Evolutionary conservation across 2,329 filamentous ascomycete genomes (phyloP).

Genomic region (Parastagonospora avenae): DNA sequence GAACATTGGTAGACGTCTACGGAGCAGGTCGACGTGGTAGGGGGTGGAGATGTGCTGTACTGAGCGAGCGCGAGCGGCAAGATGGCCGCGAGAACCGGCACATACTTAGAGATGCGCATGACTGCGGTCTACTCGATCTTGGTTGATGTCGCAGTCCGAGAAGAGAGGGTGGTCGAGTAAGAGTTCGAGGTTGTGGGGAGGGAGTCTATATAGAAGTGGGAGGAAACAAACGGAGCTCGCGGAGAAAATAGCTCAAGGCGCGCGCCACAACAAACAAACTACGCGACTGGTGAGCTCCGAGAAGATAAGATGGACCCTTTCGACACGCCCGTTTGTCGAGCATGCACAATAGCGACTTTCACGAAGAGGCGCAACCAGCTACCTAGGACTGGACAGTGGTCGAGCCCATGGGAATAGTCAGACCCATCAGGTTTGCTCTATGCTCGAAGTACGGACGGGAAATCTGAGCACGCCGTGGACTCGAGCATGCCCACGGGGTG

Average conservation of each 20-base stretch:
- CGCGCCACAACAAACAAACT: not conserved
- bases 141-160: not conserved
- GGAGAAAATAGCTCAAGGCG: not conserved
- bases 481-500: no score
- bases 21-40: not conserved
- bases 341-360: no score
- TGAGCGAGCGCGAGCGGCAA: not conserved
- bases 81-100: conserved; percentile 1
- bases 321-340: no score
- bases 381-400: no score
- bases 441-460: no score
- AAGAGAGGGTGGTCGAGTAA: not conserved
- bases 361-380: no score
- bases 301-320: not conserved
- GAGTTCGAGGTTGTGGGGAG: not conserved
- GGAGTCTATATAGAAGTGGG: not conserved
- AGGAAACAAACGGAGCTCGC: not conserved
- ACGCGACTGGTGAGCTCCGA: not conserved
- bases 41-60: not conserved
- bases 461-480: no score
- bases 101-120: conserved; percentile 12
- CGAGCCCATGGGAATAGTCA: no score
- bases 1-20: not conserved
- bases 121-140: not conserved
- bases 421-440: no score